Base-by-base conservation (phyloP, 73 alveolate species). In the Stentor roeselii region DNA sequence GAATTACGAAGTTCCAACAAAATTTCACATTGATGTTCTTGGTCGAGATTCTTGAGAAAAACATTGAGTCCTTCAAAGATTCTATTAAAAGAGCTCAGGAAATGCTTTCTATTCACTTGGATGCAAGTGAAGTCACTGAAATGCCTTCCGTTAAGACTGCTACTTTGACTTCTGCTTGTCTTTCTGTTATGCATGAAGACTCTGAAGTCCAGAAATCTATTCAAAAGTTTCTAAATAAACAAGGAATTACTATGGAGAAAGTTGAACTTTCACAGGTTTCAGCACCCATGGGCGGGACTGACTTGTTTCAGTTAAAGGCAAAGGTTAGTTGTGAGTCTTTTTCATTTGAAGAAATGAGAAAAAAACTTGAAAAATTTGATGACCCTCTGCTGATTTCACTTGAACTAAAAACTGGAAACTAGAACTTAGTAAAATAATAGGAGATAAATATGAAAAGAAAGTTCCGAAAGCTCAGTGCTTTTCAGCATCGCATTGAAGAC, bases 261-360 rank as follows among this genome's bases (percentile, higher is more conserved):
- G n/a, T 37, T n/a, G 30, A 21, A 21, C 32, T 37, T 2, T 76
- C 37, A n/a, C 21, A 2, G 21, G 76, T 27, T 15, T 35, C 84
- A 14, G 84, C 84, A 1, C 84, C 84, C 21, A 39, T 76, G 60
- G 84, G 84, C 14, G 74, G 84, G 31, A 76, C 84, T 36, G 39
- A 78, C 39, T 34, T 76, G 3, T 76, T 76, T 2, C 32, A 35
- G 39, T 6, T 76, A 32, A 30, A 76, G 21, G 6, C 67, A 50
- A 50, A 21, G 67, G 67, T 50, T 50, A 50, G 67, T 50, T 6
- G 21, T 11, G 6, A 50, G 21, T 6, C 6, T 50, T 50, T 11
- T 50, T 50, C 30, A 50, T 50, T 50, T 50, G 6, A 21, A 50
- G 30, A 50, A 50, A 21, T 50, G 6, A 11, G 30, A 50, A 50